A percentile compares a stretch with the other conserved stretches of the same genome.
Evolutionary conservation across 2,329 filamentous ascomycete species (phyloP).

Genomic region (Cryphonectria carpinicola): DNA sequence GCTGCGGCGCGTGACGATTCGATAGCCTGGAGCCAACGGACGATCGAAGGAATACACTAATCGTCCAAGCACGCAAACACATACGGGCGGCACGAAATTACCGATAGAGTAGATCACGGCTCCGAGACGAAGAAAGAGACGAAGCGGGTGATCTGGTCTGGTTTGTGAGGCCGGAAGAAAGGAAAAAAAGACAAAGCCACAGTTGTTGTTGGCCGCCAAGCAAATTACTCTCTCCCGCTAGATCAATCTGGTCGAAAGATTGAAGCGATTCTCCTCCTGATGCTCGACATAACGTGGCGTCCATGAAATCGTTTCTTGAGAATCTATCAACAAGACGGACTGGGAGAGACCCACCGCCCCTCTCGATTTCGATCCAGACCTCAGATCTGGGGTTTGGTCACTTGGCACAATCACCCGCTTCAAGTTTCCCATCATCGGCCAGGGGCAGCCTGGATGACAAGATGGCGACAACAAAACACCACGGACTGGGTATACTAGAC

Average conservation of each 20-base stretch:
- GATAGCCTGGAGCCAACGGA: slow-evolving; percentile 11
- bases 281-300: slow-evolving; percentile 11
- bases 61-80: background rate
- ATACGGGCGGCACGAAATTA: background rate
- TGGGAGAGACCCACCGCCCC: slow-evolving; percentile 27
- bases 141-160: background rate
- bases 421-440: slow-evolving; percentile 11
- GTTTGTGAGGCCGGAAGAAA: background rate
- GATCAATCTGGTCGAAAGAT: background rate
- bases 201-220: background rate
- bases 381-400: slow-evolving; percentile 21
- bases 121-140: background rate
- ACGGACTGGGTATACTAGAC: slow-evolving; percentile 38
- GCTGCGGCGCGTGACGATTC: slow-evolving; percentile 10
- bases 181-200: background rate
- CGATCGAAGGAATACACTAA: background rate
- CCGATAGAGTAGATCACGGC: background rate
- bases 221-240: background rate
- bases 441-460: slow-evolving; percentile 26
- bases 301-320: slow-evolving; percentile 28
- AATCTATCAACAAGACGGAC: slow-evolving; percentile 26
- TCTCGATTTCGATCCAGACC: slow-evolving; percentile 25
- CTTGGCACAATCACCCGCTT: slow-evolving; percentile 23
- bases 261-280: background rate
- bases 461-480: slow-evolving; percentile 39